Evolutionary conservation across 2,329 filamentous ascomycete genomes (phyloP), one percentile per base, ranked within the genome.

Genomic region (Colletotrichum cuscutae): DNA sequence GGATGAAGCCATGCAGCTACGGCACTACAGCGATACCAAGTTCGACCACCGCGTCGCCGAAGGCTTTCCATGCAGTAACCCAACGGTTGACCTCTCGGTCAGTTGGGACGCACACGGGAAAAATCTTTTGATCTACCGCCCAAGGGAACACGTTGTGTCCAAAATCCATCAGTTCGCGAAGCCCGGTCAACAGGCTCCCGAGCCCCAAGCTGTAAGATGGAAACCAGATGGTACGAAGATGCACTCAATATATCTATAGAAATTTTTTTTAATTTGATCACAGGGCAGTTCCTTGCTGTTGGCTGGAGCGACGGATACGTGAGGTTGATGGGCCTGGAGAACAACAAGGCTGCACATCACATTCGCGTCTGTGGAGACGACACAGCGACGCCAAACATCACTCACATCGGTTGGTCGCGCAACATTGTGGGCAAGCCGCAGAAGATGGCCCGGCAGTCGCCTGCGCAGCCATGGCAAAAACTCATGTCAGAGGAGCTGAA

Each of bases 281-380:
- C 32, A 93, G 92, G 93, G 9, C 92, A 94, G 74, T 91, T 94
- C 54, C 88, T 98, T 67, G 95, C 95, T 15, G 90, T 97, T 15
- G 94, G 91, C 58, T 97, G 94, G 91, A 94, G 90, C 76, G 94
- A 97, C 84, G 93, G 94, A 32, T 89, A 89, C 7, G 90, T 97
- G 24, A 91, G 94, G 71, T 84, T 97, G 46, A 89, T 96, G 80
- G 93, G 93, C 73, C 84, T 95, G 26, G 95, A 97, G 80, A 95
- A 91, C 77, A 93, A 91, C 81, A 97, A 96, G 82, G 90, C 93
- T 13, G 91, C 95, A 24, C 93, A 97, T 80, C 90, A 93, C 77
- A 92, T 94, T 77, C 82, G 82, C 19, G 83, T 91, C 67, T 86
- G 84, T 77, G 85, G 85, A 60, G 82, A 81, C 53, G 77, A 78